phyloP scores from a whole-genome alignment of 2,329 filamentous ascomycete genomes.

The Colletotrichum caudatum region DNA sequence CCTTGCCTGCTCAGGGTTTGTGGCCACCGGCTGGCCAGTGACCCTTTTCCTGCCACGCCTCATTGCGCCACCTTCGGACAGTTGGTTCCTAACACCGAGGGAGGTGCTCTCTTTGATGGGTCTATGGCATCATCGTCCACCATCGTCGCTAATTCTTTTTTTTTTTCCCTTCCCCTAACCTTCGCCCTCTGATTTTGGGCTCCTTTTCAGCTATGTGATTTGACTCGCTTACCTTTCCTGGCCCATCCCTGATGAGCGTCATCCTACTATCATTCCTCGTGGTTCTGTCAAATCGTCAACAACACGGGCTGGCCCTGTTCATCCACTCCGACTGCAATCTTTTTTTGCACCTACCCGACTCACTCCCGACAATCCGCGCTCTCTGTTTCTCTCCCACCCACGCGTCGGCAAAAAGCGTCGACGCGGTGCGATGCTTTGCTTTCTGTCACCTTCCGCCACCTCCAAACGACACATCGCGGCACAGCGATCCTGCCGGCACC shows the following conservation, averaged over 20 bases:
- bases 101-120: slow-evolving; percentile 18
- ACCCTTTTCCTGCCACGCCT: neutral
- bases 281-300: slow-evolving; percentile 11
- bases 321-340: slow-evolving; percentile 20
- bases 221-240: slow-evolving; percentile 23
- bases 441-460: neutral
- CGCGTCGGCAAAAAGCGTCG: neutral
- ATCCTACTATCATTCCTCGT: slow-evolving; percentile 20
- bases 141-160: neutral
- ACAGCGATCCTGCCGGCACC: slow-evolving; percentile 7
- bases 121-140: slow-evolving; percentile 39
- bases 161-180: too few species aligned
- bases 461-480: slow-evolving; percentile 20
- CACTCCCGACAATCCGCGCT: neutral
- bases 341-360: neutral
- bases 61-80: neutral
- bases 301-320: slow-evolving; percentile 21
- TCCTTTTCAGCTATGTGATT: neutral
- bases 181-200: too few species aligned
- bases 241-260: slow-evolving; percentile 29
- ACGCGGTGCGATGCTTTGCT: neutral
- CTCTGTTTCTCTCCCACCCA: neutral
- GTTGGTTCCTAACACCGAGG: neutral
- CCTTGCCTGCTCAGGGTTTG: slow-evolving; percentile 6
- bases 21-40: neutral